Conservation (phyloP, 257 asterid species). For the Ehretia macrophylla region DNA sequence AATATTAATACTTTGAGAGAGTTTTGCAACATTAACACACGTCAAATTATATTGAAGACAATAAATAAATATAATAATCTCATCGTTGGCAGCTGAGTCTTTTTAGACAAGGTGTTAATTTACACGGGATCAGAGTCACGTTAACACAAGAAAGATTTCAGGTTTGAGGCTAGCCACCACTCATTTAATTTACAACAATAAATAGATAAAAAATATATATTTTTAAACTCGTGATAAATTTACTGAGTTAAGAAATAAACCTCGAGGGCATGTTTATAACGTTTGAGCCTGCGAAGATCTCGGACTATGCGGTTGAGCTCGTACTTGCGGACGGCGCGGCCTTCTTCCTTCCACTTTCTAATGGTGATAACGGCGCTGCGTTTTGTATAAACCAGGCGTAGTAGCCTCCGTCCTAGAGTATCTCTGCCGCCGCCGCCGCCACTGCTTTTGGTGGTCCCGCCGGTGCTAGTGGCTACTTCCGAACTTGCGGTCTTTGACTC, state of each 20-base stretch:
- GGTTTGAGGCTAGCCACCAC: neutral
- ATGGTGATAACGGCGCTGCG: conserved; percentile 75
- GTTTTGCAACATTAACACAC: too few relatives aligned
- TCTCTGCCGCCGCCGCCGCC: conserved; percentile 40
- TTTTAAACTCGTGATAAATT: too few relatives aligned
- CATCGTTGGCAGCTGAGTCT: too few relatives aligned
- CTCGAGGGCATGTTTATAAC: conserved; percentile 89
- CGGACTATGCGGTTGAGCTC: conserved; percentile 84
- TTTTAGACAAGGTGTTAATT: too few relatives aligned
- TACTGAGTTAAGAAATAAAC: conserved; percentile 21
- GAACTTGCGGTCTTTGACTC: conserved; percentile 12
- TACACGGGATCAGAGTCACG: too few relatives aligned
- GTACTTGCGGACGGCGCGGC: conserved; percentile 62
- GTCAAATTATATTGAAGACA: too few relatives aligned
- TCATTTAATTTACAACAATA: neutral
- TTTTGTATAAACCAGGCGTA: conserved; percentile 61
- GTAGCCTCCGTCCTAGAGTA: conserved; percentile 66
- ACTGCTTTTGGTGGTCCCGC: conserved; percentile 8
- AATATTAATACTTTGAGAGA: too few relatives aligned
- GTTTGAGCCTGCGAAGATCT: conserved; percentile 74
- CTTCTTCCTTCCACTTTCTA: conserved; percentile 86
- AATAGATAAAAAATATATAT: neutral
- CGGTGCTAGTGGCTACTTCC: conserved; percentile 13
- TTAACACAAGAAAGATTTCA: too few relatives aligned
- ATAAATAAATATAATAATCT: too few relatives aligned